These are phyloP conservation scores for Candida corydali DNA, from an alignment of 805 yeast genomes.

Conservation along the genomic window DNA sequence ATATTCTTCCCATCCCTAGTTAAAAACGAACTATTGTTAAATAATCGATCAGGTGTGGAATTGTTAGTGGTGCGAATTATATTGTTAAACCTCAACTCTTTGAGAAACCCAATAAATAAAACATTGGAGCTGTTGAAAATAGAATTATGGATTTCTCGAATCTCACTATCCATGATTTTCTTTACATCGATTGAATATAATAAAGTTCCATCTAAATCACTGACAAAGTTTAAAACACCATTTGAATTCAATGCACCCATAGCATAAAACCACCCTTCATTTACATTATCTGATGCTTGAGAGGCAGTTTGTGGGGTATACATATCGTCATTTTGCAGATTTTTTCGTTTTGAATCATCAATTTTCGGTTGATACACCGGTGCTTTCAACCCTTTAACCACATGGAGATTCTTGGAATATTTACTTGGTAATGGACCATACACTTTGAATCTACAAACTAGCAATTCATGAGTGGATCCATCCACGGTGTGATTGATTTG, in stretches of 20 bases:
- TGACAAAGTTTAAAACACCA: conserved; percentile 56
- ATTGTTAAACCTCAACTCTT: conserved; percentile 46
- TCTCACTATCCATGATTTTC: conserved; percentile 52
- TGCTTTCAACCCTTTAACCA: conserved; percentile 34
- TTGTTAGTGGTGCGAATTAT: conserved; percentile 27
- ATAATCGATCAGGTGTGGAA: conserved; percentile 15
- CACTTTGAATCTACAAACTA: conserved; percentile 62
- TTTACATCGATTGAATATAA: conserved; percentile 57
- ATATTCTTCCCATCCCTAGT: conserved; percentile 30
- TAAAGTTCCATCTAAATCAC: conserved; percentile 61
- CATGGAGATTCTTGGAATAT: conserved; percentile 28
- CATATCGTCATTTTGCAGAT: neutral
- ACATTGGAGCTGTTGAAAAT: conserved; percentile 56
- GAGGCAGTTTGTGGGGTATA: neutral
- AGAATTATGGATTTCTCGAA: conserved; percentile 60
- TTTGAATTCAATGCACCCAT: conserved; percentile 66
- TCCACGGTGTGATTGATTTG: conserved; percentile 12
- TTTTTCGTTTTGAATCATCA: conserved; percentile 1
- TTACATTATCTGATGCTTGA: conserved; percentile 9
- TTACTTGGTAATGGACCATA: conserved; percentile 57
- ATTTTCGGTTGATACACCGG: conserved; percentile 22
- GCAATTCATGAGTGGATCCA: conserved; percentile 30
- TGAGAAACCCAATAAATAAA: conserved; percentile 54
- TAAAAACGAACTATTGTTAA: conserved; percentile 21
- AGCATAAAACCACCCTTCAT: conserved; percentile 68